Base-by-base conservation (phyloP, 441 rosid species). In the Hura crepitans region DNA sequence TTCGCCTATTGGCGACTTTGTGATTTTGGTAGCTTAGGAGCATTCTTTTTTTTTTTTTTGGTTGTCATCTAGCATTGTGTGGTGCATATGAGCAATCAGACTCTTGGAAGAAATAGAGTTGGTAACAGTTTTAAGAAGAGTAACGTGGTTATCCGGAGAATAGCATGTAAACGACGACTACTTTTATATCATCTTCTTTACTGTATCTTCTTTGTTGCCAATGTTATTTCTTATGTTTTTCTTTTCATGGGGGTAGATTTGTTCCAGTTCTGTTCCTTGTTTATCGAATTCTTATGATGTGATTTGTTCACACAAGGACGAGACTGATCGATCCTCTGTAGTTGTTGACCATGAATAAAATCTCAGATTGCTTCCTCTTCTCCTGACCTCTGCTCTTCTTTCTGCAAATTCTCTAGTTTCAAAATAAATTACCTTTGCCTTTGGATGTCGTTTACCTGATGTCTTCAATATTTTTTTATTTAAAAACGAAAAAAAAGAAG, bases 11-110 rank as follows among this genome's bases (percentile, higher is more conserved):
- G 85, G 83, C 73, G 43, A 53, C 72, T 80, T 72, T 74, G 80
- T 85, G 90, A 80, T 88, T 84, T 85, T 85, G 88, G 74, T 83
- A 81, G 85, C 80, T 67, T 62, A 81, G 81, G 81, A 82, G 76
- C 79, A 79, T 76, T 78, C 75, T 78, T 82, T 83, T 69, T 58
- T 68, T 47, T 62, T 58, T n/a, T n/a, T n/a, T n/a, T n/a, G n/a
- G n/a, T n/a, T n/a, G n/a, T 45, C 20, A 31, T 73, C 35, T 71
- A 68, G 75, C 76, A 69, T 47, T 66, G 68, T 60, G 81, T 73
- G 82, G 65, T 83, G 82, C 80, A 75, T 69, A 82, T 73, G 65
- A 69, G 73, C 70, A 72, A 58, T n/a, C n/a, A n/a, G n/a, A n/a
- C n/a, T n/a, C n/a, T n/a, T n/a, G n/a, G n/a, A n/a, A n/a, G n/a